Base-by-base conservation (phyloP, 768 basidiomycete genomes). In the Auriculariales sp. region DNA sequence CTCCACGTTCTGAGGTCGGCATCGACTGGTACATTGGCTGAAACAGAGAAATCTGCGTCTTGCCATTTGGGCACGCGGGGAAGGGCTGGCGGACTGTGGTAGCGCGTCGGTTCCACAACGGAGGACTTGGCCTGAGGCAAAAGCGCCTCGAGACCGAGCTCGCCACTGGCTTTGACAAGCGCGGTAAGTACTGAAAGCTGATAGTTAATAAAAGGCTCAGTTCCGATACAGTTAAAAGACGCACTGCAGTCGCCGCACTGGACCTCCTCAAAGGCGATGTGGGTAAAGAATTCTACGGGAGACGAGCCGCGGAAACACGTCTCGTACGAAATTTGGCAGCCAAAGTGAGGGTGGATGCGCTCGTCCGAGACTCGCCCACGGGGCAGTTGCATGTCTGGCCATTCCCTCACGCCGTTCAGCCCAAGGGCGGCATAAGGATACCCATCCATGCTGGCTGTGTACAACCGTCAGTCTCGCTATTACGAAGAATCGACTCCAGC, bases 181-280 rank as follows among this genome's bases (percentile, higher is more conserved):
- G 63, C 60, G 1, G 57, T 49, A 28, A 69, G 60, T 5, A 66
- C 63, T 54, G 30, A 6, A 33, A 15, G 24, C 25, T 4, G n/a
- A 49, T 19, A 22, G 22, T 19, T 12, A 28, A 22, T 27, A 47
- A 32, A 2, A 15, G 11, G 30, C 14, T 27, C 4, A n/a, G 32
- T 15, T n/a, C 3, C 14, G 9, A 31, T 34, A 36, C 7, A 45
- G 1, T 9, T 1, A 19, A 12, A 27, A 24, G 17, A 48, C 50
- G 28, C 28, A 54, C 53, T 12, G 49, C 66, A 67, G 46, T 69
- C 68, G n/a, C 69, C 69, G 54, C 68, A 69, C 11, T 58, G 29
- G 7, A 53, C 48, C 4, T 55, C 36, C 11, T 59, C 57, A 53
- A 66, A 68, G 0, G 67, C 63, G 27, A 67, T 58, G 42, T 61